These are phyloP conservation scores for Corymbia calophylla DNA, from an alignment of 441 rosid genomes.

Conservation along the genomic window DNA sequence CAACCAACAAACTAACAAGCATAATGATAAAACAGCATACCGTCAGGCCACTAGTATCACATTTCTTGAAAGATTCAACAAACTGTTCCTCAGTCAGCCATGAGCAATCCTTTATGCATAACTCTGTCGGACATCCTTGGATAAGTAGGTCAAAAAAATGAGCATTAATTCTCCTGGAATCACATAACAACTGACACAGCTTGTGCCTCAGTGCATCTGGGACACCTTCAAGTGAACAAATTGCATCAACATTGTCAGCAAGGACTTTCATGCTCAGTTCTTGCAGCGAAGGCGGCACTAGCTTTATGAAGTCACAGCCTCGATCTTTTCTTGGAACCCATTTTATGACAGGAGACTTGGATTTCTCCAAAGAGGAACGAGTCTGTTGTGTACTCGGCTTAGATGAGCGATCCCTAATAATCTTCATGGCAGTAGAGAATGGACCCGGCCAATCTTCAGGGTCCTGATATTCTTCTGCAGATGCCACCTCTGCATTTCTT, in stretches of 20 bases:
- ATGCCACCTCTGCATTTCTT: constrained; percentile 11
- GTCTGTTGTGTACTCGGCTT: constrained; percentile 14
- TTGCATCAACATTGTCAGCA: constrained; percentile 68
- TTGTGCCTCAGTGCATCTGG: constrained; percentile 68
- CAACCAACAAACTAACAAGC: not conserved
- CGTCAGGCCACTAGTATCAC: constrained; percentile 60
- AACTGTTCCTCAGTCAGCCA: constrained; percentile 86
- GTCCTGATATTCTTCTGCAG: constrained; percentile 22
- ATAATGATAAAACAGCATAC: constrained; percentile 26
- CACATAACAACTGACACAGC: constrained; percentile 63
- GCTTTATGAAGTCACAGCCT: constrained; percentile 10
- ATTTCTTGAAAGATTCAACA: constrained; percentile 34
- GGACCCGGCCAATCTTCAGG: constrained; percentile 98
- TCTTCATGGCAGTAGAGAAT: constrained; percentile 92
- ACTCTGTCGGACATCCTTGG: constrained; percentile 59
- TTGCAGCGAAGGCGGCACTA: constrained; percentile 42
- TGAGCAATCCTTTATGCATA: constrained; percentile 69
- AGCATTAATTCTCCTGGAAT: constrained; percentile 50
- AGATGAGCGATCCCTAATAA: constrained; percentile 58
- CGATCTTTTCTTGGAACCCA: constrained; percentile 55
- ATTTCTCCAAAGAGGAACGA: constrained; percentile 4
- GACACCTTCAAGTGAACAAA: constrained; percentile 68
- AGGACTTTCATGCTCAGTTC: constrained; percentile 49
- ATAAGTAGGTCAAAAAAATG: constrained; percentile 51
- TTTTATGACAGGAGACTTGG: constrained; percentile 16